Evolutionary conservation across 192 early-diverging fungal species (phyloP).

Genomic region (Globomyces pollinis-pini): DNA sequence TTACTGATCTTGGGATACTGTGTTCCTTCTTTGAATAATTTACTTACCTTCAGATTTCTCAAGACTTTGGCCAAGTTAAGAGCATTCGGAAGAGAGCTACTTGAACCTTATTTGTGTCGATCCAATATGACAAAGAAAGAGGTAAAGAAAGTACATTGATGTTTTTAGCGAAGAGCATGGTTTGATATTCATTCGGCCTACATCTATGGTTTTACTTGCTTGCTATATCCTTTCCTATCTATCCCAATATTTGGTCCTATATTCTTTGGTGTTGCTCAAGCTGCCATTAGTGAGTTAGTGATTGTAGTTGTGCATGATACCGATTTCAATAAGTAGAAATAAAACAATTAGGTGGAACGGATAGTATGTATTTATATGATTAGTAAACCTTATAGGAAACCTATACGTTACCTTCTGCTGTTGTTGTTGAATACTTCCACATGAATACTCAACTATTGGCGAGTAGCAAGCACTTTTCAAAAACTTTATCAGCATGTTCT

Average conservation of each 20-base stretch:
- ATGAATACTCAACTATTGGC: no score
- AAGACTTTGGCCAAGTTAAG: neutral
- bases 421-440: no score
- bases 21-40: neutral
- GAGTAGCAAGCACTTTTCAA: no score
- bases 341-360: no score
- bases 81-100: neutral
- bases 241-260: neutral
- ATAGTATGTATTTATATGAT: no score
- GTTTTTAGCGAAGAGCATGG: neutral
- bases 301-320: no score
- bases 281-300: no score
- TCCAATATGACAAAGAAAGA: neutral
- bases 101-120: constrained; percentile 3
- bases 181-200: neutral
- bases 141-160: no score
- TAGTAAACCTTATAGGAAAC: no score
- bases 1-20: neutral
- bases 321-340: no score
- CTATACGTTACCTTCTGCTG: no score
- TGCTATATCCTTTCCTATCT: neutral
- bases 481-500: no score
- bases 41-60: neutral
- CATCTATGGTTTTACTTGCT: neutral
- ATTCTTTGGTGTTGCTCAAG: neutral